Evolutionary conservation across 2,329 filamentous ascomycete genomes (phyloP).

Genomic region (Tolypocladium cylindrosporum): DNA sequence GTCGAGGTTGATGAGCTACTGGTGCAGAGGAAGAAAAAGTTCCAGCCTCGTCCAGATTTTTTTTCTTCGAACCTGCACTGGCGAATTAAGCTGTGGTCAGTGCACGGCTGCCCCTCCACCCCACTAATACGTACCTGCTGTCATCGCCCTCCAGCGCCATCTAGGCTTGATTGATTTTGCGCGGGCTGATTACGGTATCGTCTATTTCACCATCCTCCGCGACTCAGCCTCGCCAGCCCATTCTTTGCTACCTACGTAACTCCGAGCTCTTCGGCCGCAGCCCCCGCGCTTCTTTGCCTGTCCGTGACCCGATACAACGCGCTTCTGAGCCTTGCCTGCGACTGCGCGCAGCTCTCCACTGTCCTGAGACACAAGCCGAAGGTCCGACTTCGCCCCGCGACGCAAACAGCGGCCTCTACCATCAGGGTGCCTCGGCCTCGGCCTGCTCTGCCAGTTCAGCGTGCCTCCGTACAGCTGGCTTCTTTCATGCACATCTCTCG

Average conservation of each 20-base stretch:
- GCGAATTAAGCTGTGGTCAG: constrained; percentile 23
- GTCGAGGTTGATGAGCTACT: not conserved
- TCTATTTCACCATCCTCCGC: not conserved
- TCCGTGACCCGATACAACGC: not conserved
- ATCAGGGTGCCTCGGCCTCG: not conserved
- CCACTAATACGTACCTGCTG: constrained; percentile 9
- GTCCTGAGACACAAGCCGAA: not conserved
- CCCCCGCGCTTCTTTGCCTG: not conserved
- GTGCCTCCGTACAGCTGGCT: not conserved
- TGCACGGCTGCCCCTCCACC: constrained; percentile 22
- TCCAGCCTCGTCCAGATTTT: constrained; percentile 20
- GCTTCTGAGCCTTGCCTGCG: not conserved
- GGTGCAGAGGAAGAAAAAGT: constrained; percentile 17
- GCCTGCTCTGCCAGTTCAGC: not conserved
- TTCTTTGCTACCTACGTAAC: not conserved
- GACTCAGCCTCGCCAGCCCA: not conserved
- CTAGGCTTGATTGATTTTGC: not conserved
- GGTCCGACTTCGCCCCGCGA: not conserved
- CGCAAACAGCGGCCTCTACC: not conserved
- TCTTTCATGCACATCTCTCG: not conserved
- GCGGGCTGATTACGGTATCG: not conserved
- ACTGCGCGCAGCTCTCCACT: not conserved
- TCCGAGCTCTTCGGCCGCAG: not conserved
- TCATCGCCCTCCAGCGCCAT: not conserved
- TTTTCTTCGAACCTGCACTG: constrained; percentile 14